A percentile compares a stretch with the other conserved stretches of the same genome.
phyloP scores from a whole-genome alignment of 768 basidiomycete genomes.

The Podaxis sp. region DNA sequence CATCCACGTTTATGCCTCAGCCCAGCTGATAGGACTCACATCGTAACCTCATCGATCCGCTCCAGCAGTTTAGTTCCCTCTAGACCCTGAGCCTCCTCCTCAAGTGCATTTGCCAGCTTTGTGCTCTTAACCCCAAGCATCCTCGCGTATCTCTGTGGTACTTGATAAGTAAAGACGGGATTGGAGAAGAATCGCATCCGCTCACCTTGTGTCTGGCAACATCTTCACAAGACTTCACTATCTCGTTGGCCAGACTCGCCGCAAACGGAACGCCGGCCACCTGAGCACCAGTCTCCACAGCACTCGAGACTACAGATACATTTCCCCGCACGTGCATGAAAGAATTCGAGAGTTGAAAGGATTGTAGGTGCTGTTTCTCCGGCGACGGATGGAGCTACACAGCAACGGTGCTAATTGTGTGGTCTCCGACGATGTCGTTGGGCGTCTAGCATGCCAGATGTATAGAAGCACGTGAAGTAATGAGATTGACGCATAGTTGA shows the following conservation, averaged over 20 bases:
- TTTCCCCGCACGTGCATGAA: constrained; percentile 11
- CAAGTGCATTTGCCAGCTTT: constrained; percentile 35
- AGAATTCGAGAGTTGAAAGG: not conserved
- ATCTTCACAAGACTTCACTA: constrained; percentile 43
- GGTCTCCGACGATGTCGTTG: not conserved
- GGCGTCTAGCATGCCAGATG: not conserved
- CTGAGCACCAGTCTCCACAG: constrained; percentile 41
- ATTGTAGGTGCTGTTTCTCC: not conserved
- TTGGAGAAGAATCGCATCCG: not conserved
- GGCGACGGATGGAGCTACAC: not conserved
- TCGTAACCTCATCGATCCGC: constrained; percentile 41
- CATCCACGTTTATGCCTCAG: no score
- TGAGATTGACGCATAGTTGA: not conserved
- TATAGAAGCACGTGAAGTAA: not conserved
- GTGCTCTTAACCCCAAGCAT: constrained; percentile 43
- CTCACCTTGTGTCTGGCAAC: constrained; percentile 50
- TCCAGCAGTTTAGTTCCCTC: constrained; percentile 41
- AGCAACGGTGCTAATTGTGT: not conserved
- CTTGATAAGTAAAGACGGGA: not conserved
- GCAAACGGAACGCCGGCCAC: constrained; percentile 46
- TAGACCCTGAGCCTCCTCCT: constrained; percentile 37
- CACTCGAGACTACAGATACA: constrained; percentile 24
- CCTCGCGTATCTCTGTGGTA: constrained; percentile 38
- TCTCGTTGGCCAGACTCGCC: constrained; percentile 42
- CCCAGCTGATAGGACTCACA: constrained; percentile 31